Conservation (phyloP, 768 basidiomycete species). For the Solioccasus polychromus region DNA sequence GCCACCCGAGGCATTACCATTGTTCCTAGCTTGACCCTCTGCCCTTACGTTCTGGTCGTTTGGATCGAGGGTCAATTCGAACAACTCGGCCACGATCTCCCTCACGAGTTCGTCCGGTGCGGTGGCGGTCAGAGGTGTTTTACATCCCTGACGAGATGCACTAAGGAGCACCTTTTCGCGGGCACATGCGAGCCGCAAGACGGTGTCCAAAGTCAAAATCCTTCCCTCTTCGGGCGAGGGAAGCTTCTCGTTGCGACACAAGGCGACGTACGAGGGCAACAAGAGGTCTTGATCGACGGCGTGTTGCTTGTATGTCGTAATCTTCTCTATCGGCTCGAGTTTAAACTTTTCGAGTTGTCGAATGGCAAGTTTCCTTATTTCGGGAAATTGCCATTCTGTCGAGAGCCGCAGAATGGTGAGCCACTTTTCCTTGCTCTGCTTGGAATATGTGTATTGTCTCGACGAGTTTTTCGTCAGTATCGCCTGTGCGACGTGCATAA, state of each 20-base stretch:
- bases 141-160: conserved; percentile 28
- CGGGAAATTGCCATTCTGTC: conserved; percentile 50
- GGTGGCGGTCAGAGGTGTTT: conserved; percentile 26
- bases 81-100: conserved; percentile 32
- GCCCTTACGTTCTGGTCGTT: conserved; percentile 1
- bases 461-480: background rate
- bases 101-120: conserved; percentile 26
- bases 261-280: conserved; percentile 47
- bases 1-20: background rate
- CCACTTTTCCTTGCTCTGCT: conserved; percentile 53
- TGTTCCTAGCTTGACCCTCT: conserved; percentile 9
- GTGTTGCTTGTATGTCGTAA: conserved; percentile 54
- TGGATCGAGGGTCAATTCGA: conserved; percentile 21
- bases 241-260: conserved; percentile 51
- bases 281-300: conserved; percentile 47
- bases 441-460: conserved; percentile 57
- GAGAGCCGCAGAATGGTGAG: conserved; percentile 50
- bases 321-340: conserved; percentile 50
- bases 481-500: no score
- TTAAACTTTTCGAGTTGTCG: conserved; percentile 51
- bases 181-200: conserved; percentile 48
- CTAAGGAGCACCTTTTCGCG: conserved; percentile 46
- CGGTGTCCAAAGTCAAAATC: conserved; percentile 55
- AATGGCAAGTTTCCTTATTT: conserved; percentile 49
- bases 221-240: conserved; percentile 52